Base-by-base conservation (phyloP, 2,329 filamentous ascomycete species). In the Epichloe festucae region DNA sequence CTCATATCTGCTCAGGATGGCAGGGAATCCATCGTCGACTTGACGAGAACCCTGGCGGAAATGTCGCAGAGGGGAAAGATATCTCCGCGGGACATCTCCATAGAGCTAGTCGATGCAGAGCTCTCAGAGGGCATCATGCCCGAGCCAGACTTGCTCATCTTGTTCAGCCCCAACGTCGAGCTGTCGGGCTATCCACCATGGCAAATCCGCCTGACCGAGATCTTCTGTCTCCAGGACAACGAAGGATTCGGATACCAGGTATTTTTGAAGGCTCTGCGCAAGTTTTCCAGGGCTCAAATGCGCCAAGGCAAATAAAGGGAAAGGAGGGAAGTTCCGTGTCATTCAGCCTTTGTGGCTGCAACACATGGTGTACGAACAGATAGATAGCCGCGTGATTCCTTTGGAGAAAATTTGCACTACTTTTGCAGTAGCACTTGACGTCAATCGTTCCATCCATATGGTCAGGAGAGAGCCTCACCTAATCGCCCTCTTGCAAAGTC, bases 181-280 rank as follows among this genome's bases (percentile, higher is more conserved):
- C 70, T 98, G 44, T 84, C 89, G 50, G 89, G 93, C 10, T 98
- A 97, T 65, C 93, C 93, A 10, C 93, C 93, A 1, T 98, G 93
- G 93, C 93, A 96, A 69, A 79, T 97, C 55, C 80, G 93, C 43
- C 72, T 98, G 63, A 96, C 90, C 0, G 93, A 98, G 73, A 96
- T 98, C 53, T 96, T 90, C 66, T 80, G 82, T 60, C 72, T 87
- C 12, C 77, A 78, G 52, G 86, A 90, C 63, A 89, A 89, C 65
- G 78, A 85, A 56, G 82, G 82, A 1, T 90, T 98, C 17, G 89
- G 89, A 44, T 98, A 98, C 67, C 90, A 96, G 64, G 85, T 95
- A 34, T 98, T 97, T 67, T 73, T 97, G 57, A 78, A 84, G 56
- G 91, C 85, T 1, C 70, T 98, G 59, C 85, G 87, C 66, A 88